Evolutionary conservation across 805 yeast species (phyloP).

Genomic region (Monosporozyma yasuniensis): DNA sequence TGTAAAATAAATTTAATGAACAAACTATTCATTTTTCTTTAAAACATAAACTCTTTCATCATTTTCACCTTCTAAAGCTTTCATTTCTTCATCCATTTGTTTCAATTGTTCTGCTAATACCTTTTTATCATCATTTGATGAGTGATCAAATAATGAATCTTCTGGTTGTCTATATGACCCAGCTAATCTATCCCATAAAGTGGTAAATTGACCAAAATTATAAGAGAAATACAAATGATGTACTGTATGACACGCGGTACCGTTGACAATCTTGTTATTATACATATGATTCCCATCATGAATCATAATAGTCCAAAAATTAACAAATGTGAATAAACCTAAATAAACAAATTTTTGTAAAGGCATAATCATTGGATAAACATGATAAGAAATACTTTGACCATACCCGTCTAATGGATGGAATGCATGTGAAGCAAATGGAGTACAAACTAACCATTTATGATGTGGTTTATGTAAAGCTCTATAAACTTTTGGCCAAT

Average conservation of each 20-base stretch:
- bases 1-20: too few species aligned
- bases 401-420: constrained; percentile 95
- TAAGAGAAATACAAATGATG: constrained; percentile 96
- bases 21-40: constrained; percentile 15
- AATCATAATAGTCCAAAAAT: constrained; percentile 97
- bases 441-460: constrained; percentile 98
- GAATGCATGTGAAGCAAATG: constrained; percentile 97
- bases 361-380: constrained; percentile 88
- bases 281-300: constrained; percentile 96
- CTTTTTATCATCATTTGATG: constrained; percentile 44
- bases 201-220: constrained; percentile 96
- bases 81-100: constrained; percentile 72
- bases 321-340: constrained; percentile 77
- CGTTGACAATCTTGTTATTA: constrained; percentile 88
- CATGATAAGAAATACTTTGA: constrained; percentile 89
- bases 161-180: constrained; percentile 91
- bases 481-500: constrained; percentile 87
- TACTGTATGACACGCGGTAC: constrained; percentile 96
- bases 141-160: constrained; percentile 64
- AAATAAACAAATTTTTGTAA: constrained; percentile 81
- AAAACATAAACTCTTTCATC: constrained; percentile 65
- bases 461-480: constrained; percentile 92
- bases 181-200: constrained; percentile 96
- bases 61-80: constrained; percentile 65
- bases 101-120: constrained; percentile 64